Percentiles rank a stretch among this genome's conserved stretches.
These are phyloP conservation scores for Coniophora puteana DNA, from an alignment of 1,284 basidiomycete genomes.

Conservation along the genomic window DNA sequence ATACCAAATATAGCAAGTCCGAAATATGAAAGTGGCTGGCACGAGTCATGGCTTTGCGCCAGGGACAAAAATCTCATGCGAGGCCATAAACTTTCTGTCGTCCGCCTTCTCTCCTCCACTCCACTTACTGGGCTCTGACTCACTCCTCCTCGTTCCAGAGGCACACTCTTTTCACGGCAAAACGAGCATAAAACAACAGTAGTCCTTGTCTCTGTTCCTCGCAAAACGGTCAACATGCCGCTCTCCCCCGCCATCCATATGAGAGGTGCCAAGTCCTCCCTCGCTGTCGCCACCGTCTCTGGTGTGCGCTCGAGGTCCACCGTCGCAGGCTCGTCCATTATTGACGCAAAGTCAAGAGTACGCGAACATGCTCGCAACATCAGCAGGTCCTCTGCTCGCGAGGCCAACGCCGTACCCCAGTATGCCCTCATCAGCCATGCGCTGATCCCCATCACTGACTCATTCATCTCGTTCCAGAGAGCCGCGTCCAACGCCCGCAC, in stretches of 20 bases:
- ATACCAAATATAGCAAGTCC: too few relatives aligned
- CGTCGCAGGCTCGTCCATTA: conserved; percentile 45
- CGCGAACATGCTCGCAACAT: conserved; percentile 64
- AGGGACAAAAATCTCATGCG: too few relatives aligned
- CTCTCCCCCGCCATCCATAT: conserved; percentile 38
- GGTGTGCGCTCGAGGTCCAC: conserved; percentile 54
- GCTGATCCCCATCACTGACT: conserved; percentile 5
- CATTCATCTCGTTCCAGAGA: conserved; percentile 9
- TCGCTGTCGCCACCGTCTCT: conserved; percentile 29
- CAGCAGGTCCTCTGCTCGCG: conserved; percentile 59
- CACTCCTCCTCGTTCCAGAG: too few relatives aligned
- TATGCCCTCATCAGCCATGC: conserved; percentile 38
- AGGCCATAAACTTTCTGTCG: too few relatives aligned
- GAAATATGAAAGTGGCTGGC: too few relatives aligned
- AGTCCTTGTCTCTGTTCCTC: conserved; percentile 8
- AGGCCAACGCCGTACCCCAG: conserved; percentile 57
- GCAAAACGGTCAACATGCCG: conserved; percentile 24
- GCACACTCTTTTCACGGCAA: too few relatives aligned
- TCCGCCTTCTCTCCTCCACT: too few relatives aligned
- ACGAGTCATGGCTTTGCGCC: too few relatives aligned
- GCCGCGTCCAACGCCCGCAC: conserved; percentile 64
- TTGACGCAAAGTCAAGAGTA: conserved; percentile 71
- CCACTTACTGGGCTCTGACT: too few relatives aligned
- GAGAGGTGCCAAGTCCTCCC: conserved; percentile 40
- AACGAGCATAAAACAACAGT: too few relatives aligned